These are phyloP conservation scores for Globisporangium radiosum DNA, from an alignment of 352 stramenopile genomes.

Conservation along the genomic window DNA sequence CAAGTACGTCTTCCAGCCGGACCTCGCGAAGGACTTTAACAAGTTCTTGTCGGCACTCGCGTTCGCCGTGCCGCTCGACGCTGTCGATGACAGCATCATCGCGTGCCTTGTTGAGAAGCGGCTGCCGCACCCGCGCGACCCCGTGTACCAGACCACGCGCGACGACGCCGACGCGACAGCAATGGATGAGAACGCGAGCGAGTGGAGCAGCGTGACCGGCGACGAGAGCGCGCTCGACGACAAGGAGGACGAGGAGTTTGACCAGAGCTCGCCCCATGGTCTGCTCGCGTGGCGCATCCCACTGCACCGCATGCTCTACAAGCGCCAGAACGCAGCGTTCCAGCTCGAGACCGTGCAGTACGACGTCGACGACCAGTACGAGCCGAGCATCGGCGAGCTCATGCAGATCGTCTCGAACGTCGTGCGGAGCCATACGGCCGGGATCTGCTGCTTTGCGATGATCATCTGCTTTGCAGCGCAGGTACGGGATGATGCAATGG, in stretches of 20 bases:
- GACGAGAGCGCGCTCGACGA: constrained; percentile 80
- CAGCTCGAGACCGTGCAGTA: constrained; percentile 61
- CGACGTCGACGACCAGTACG: constrained; percentile 72
- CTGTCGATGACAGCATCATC: constrained; percentile 60
- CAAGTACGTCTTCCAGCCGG: constrained; percentile 81
- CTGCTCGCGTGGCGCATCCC: constrained; percentile 54
- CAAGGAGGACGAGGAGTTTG: constrained; percentile 74
- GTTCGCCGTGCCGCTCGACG: constrained; percentile 56
- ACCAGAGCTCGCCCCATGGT: constrained; percentile 19
- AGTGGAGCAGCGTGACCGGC: constrained; percentile 81
- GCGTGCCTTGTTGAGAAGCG: constrained; percentile 53
- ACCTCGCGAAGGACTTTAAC: constrained; percentile 69
- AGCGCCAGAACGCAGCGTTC: constrained; percentile 67
- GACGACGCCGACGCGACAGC: constrained; percentile 22
- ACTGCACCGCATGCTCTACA: constrained; percentile 61
- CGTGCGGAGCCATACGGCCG: constrained; percentile 58
- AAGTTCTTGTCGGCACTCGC: constrained; percentile 65
- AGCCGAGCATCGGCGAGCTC: constrained; percentile 56
- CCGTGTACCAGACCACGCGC: constrained; percentile 13
- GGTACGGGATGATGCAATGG: constrained; percentile 21
- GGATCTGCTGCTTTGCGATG: constrained; percentile 55
- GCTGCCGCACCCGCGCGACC: constrained; percentile 48
- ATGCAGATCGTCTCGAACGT: constrained; percentile 48
- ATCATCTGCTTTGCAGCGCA: constrained; percentile 69
- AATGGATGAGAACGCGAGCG: constrained; percentile 63